Evolutionary conservation across 2,329 filamentous ascomycete species (phyloP), one percentile per base, ranked within the genome.

Genomic region (Alternaria ethzedia): DNA sequence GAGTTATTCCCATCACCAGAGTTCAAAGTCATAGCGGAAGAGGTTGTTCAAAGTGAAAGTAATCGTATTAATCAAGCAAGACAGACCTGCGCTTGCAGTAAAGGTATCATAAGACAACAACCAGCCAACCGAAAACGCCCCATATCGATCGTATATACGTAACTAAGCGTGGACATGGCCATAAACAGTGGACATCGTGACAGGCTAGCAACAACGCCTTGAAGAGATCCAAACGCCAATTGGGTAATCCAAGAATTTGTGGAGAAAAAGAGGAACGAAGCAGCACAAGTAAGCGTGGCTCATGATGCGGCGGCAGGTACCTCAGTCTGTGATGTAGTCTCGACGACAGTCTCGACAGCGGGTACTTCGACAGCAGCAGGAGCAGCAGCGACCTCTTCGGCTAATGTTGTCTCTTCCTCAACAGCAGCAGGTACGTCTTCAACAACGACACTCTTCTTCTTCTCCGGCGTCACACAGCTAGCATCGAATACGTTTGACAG

Each of bases 401-500:
- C 9, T 17, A 44, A 8, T 25, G 36, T 54, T 26, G 32, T 15
- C 30, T 56, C 30, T 26, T 23, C 20, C 36, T 46, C 54, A 54
- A 20, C 51, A 4, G 3, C 20, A 41, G 36, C 32, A 6, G 52
- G 32, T 5, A 23, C 52, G 15, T 47, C 26, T 13, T 51, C 46
- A 20, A 26, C n/a, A 12, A 46, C 45, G 7, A 49, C 45, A 13
- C 17, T 36, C 25, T 46, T 30, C 51, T 69, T 59, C 65, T 72
- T 63, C 62, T 70, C 66, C 0, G 64, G 60, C 10, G 64, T 60
- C 26, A 60, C 43, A 25, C 62, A 64, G 17, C 58, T 63, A 23
- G 77, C 74, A 23, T 72, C 70, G 52, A 73, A 74, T 59, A 80
- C 79, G 67, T 74, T 79, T 1, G 75, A 78, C 66, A 81, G 56